These are phyloP conservation scores for Salix udensis DNA, from an alignment of 345 rosid genomes.

Conservation along the genomic window DNA sequence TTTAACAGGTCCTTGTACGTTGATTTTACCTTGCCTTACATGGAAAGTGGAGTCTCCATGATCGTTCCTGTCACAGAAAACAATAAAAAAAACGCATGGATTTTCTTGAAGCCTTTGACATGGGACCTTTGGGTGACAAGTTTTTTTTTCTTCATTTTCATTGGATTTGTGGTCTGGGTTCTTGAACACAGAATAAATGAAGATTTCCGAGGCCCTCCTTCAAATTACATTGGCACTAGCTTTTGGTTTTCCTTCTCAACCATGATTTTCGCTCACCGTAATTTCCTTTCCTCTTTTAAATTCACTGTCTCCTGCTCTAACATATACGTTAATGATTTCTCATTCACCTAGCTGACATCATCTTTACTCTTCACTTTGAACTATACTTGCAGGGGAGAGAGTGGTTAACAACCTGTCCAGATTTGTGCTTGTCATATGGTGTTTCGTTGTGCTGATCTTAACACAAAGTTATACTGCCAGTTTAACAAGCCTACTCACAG, in stretches of 20 bases:
- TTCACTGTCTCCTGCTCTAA: not conserved
- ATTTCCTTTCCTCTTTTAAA: not conserved
- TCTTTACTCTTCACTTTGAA: no score
- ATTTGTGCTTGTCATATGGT: conserved; percentile 54
- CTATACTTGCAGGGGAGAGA: conserved; percentile 46
- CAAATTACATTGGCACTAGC: conserved; percentile 43
- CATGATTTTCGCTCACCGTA: conserved; percentile 49
- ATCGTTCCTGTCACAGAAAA: conserved; percentile 45
- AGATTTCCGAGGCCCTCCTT: conserved; percentile 54
- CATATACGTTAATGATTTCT: no score
- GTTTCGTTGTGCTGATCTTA: conserved; percentile 57
- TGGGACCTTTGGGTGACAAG: conserved; percentile 58
- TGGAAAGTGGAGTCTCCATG: conserved; percentile 71
- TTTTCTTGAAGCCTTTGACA: conserved; percentile 60
- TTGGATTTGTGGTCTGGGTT: conserved; percentile 61
- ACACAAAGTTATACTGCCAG: conserved; percentile 74
- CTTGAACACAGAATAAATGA: conserved; percentile 63
- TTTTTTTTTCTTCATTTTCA: conserved; percentile 45
- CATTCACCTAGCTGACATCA: not conserved
- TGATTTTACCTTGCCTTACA: conserved; percentile 66
- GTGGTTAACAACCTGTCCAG: conserved; percentile 49
- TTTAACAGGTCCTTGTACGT: conserved; percentile 39
- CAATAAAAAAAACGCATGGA: conserved; percentile 46
- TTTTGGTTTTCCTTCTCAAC: conserved; percentile 79
- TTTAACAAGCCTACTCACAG: conserved; percentile 52